Evolutionary conservation across 2,329 filamentous ascomycete genomes (phyloP), one percentile per base, ranked within the genome.

Genomic region (Acarospora socialis): DNA sequence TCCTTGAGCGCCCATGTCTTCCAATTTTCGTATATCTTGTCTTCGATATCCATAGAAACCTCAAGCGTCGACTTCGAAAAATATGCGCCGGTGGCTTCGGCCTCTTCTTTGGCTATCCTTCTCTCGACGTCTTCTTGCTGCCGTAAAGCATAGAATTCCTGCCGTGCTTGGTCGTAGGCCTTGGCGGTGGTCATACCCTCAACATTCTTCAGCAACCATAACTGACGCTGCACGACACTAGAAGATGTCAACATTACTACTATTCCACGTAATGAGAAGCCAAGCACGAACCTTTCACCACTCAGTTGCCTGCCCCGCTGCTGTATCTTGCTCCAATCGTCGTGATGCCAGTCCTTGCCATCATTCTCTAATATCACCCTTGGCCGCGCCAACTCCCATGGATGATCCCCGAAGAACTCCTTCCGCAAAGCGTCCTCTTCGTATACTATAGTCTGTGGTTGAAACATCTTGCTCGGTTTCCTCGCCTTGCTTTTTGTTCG

Each of bases 301-400:
- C 81, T 79, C 45, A 95, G 53, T 22, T 70, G 70, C 53, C 83
- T 75, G 21, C 77, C 80, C 4, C 66, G 68, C 59, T 95, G 90
- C 46, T 67, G 62, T 44, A 92, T 55, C 46, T 57, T 74, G 45
- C 77, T 80, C 87, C 87, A 95, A 55, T 94, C 73, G 47, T 73
- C 75, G 33, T 60, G 64, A 52, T 77, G 71, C 31, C 72, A 65
- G 50, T 98, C 87, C 51, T 78, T 80, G 32, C 90, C 90, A 48
- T 87, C 79, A 44, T 75, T 65, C 59, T 98, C 90, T 7, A 95
- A 60, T 28, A 98, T 64, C 36, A 93, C 66, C 44, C 82, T 70
- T 33, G 90, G 90, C 40, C 87, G 70, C 12, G 90, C 90, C 50
- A 98, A 62, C 59, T 98, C 90, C 90, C 90, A 98, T 4, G 90